Conservation (phyloP, 352 stramenopile genomes). For the Pythium periplocum region DNA sequence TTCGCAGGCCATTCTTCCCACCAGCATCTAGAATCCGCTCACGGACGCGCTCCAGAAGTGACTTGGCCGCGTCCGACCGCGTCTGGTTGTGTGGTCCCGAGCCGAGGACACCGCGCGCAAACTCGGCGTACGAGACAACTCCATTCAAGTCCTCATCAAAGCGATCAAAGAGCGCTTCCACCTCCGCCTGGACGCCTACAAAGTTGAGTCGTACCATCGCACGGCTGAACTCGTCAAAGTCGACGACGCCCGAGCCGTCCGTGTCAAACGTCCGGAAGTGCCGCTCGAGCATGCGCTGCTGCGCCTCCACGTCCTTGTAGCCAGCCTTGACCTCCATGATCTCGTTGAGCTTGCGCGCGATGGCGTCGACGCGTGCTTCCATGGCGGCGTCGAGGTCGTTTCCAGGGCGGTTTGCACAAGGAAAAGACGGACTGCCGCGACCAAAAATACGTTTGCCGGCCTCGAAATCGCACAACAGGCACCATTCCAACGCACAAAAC, state of each 20-base stretch:
- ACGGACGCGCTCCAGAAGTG: slow-evolving; percentile 40
- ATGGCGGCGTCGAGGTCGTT: slow-evolving; percentile 5
- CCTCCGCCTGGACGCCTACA: slow-evolving; percentile 80
- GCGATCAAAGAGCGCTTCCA: slow-evolving; percentile 84
- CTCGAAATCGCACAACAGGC: too few species aligned
- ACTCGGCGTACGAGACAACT: slow-evolving; percentile 71
- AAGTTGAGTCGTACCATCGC: slow-evolving; percentile 87
- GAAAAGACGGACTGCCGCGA: background rate
- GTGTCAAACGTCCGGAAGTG: slow-evolving; percentile 79
- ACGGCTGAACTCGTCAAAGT: slow-evolving; percentile 86
- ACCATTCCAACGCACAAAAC: too few species aligned
- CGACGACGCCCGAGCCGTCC: slow-evolving; percentile 61
- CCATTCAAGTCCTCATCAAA: slow-evolving; percentile 84
- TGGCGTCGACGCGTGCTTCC: slow-evolving; percentile 39
- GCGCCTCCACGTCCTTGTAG: slow-evolving; percentile 49
- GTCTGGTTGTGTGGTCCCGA: background rate
- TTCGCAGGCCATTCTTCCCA: slow-evolving; percentile 73
- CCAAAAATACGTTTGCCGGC: too few species aligned
- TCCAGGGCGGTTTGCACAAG: too few species aligned
- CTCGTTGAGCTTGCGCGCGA: slow-evolving; percentile 48
- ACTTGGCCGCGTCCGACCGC: slow-evolving; percentile 8
- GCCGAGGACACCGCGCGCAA: slow-evolving; percentile 43
- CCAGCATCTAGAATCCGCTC: slow-evolving; percentile 50
- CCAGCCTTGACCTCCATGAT: slow-evolving; percentile 72
- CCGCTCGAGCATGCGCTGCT: slow-evolving; percentile 48